Base-by-base conservation (phyloP, 2,329 filamentous ascomycete species). In the Stemphylium lycopersici region DNA sequence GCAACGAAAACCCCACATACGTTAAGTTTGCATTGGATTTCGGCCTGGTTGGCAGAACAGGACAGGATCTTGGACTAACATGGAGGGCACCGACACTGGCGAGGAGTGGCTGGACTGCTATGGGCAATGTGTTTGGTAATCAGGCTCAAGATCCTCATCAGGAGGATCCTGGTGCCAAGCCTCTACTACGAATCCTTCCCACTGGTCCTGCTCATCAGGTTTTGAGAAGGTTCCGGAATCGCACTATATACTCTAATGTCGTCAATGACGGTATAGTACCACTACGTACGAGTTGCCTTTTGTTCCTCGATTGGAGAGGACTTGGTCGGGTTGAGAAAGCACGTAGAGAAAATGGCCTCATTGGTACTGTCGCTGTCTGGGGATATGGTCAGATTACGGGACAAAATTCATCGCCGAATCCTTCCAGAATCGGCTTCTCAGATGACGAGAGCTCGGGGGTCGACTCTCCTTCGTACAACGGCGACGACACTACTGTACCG, bases 241-340 rank as follows among this genome's bases (percentile, higher is more conserved):
- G 93, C 13, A 98, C 95, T 0, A 82, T 97, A 1, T 98, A 98
- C 73, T 96, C 93, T 2, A 98, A 98, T 68, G 93, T 98, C 11
- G 93, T 98, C 63, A 98, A 98, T 69, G 93, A 98, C 76, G 93
- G 93, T 3, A 97, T 99, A 63, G 95, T 99, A 4, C 95, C 95
- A 2, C 79, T 99, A 31, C 87, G 95, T 18, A 99, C 95, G 4
- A 98, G 93, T 59, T 99, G 93, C 74, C 80, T 99, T n/a, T 78
- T 99, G 5, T 99, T 99, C 69, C 80, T 99, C 1, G 95, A 99
- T 72, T 99, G 95, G 95, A 90, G 93, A 76, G 95, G 95, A 0
- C 80, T 99, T 3, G 93, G 90, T 4, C 88, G 91, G 34, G 95
- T 99, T 1, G 92, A 98, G 63, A 99, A 99, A 76, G 93, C 95